Percentiles rank a stretch among this genome's conserved stretches.
Conservation (phyloP, 768 basidiomycete genomes). For the Rhodotorula paludigena region DNA sequence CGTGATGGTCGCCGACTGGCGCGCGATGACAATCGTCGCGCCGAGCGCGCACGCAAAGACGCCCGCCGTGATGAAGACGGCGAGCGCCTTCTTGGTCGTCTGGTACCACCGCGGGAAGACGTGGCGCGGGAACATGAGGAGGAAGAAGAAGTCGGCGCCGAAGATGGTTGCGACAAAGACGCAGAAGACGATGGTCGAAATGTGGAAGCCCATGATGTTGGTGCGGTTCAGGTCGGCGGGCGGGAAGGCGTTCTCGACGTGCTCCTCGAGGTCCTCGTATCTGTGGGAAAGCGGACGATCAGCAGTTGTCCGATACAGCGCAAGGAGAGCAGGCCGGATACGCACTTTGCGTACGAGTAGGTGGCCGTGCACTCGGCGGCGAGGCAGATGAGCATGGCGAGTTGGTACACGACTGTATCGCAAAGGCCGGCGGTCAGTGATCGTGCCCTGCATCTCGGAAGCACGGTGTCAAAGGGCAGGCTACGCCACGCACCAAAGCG, state of each 20-base stretch:
- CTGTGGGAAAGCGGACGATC: background rate
- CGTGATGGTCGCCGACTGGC: conserved; percentile 20
- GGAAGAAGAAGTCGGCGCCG: conserved; percentile 43
- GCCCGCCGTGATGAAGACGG: conserved; percentile 27
- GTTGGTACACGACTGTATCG: conserved; percentile 36
- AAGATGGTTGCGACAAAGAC: conserved; percentile 38
- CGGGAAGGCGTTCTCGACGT: conserved; percentile 22
- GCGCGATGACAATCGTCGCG: conserved; percentile 27
- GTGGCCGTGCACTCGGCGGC: conserved; percentile 40
- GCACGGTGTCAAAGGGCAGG: background rate
- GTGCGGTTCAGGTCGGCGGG: conserved; percentile 36
- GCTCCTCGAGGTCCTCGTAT: conserved; percentile 33
- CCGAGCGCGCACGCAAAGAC: conserved; percentile 30
- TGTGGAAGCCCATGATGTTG: conserved; percentile 35
- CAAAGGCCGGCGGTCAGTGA: background rate
- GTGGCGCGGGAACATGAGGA: conserved; percentile 29
- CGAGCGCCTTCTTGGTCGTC: conserved; percentile 21
- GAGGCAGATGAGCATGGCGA: conserved; percentile 40
- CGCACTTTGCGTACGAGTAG: conserved; percentile 28
- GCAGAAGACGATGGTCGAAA: conserved; percentile 35
- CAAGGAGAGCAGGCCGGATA: no score
- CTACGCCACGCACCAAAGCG: conserved; percentile 25
- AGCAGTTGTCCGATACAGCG: background rate
- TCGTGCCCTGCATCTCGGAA: background rate
- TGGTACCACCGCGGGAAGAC: conserved; percentile 39